Conservation (phyloP, 2,329 filamentous ascomycete genomes). For the Xylariaceae sp. region DNA sequence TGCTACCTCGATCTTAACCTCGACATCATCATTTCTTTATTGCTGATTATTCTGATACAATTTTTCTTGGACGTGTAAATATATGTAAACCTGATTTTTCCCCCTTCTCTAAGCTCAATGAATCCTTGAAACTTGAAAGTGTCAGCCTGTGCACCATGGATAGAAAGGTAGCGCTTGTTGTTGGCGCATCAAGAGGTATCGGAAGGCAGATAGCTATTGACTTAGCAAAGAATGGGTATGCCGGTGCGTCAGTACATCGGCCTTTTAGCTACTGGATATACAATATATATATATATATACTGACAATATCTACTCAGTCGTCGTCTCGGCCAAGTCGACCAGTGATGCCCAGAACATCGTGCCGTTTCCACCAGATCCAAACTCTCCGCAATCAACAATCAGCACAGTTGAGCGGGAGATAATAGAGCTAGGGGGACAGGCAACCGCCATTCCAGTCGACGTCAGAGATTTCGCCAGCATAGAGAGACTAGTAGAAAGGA, state of each 20-base stretch:
- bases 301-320: slow-evolving; percentile 54
- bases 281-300: neutral
- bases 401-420: slow-evolving; percentile 80
- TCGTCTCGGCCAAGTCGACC: slow-evolving; percentile 76
- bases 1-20: too few species aligned
- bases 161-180: slow-evolving; percentile 66
- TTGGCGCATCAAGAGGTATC: slow-evolving; percentile 79
- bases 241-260: slow-evolving; percentile 57
- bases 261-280: neutral
- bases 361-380: slow-evolving; percentile 75
- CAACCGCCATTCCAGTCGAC: slow-evolving; percentile 70
- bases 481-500: slow-evolving; percentile 59
- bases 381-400: slow-evolving; percentile 75
- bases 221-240: slow-evolving; percentile 70
- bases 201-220: slow-evolving; percentile 80
- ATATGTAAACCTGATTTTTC: too few species aligned
- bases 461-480: slow-evolving; percentile 67
- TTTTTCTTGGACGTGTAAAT: neutral
- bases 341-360: slow-evolving; percentile 59
- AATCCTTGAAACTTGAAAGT: neutral
- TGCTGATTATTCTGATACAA: neutral
- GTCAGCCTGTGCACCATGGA: slow-evolving; percentile 4
- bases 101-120: neutral
- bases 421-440: slow-evolving; percentile 61
- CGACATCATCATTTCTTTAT: too few species aligned